Percentiles rank a stretch among this genome's conserved stretches.
Conservation (phyloP, 805 yeast species). For the Cyberlindnera mrakii region DNA sequence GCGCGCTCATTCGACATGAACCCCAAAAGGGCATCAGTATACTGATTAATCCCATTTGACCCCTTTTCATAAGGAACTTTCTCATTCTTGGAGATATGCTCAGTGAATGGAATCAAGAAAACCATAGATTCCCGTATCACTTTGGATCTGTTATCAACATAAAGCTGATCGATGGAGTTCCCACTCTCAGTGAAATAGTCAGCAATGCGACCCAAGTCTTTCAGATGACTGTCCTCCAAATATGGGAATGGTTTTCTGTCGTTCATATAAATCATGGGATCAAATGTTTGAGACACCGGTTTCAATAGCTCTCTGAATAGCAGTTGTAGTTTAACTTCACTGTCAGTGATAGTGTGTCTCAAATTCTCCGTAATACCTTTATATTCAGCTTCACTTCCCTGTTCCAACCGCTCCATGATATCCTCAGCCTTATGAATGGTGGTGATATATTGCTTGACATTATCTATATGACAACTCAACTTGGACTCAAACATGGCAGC, state of each 20-base stretch:
- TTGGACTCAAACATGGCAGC: slow-evolving; percentile 36
- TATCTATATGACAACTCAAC: slow-evolving; percentile 26
- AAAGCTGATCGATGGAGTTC: slow-evolving; percentile 26
- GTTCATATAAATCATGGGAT: slow-evolving; percentile 36
- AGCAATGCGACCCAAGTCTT: slow-evolving; percentile 36
- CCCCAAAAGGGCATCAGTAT: slow-evolving; percentile 45
- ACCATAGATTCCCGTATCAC: slow-evolving; percentile 39
- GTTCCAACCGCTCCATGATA: slow-evolving; percentile 31
- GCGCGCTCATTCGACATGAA: slow-evolving; percentile 45
- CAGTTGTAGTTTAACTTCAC: slow-evolving; percentile 48
- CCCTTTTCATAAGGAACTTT: slow-evolving; percentile 56
- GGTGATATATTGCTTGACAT: slow-evolving; percentile 30
- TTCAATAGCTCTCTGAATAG: slow-evolving; percentile 43
- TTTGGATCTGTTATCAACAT: slow-evolving; percentile 36
- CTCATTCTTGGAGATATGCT: slow-evolving; percentile 29
- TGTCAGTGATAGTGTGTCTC: slow-evolving; percentile 45
- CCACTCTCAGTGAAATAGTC: slow-evolving; percentile 37
- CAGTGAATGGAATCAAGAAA: slow-evolving; percentile 40
- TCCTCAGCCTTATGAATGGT: slow-evolving; percentile 39
- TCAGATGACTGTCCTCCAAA: slow-evolving; percentile 28
- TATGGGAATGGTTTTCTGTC: slow-evolving; percentile 37
- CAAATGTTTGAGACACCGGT: slow-evolving; percentile 35
- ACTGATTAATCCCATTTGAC: slow-evolving; percentile 49
- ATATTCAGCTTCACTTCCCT: slow-evolving; percentile 36
- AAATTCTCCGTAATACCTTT: slow-evolving; percentile 63